These are phyloP conservation scores for Penicillium paradoxum DNA, from an alignment of 495 filamentous ascomycete genomes.

Conservation along the genomic window DNA sequence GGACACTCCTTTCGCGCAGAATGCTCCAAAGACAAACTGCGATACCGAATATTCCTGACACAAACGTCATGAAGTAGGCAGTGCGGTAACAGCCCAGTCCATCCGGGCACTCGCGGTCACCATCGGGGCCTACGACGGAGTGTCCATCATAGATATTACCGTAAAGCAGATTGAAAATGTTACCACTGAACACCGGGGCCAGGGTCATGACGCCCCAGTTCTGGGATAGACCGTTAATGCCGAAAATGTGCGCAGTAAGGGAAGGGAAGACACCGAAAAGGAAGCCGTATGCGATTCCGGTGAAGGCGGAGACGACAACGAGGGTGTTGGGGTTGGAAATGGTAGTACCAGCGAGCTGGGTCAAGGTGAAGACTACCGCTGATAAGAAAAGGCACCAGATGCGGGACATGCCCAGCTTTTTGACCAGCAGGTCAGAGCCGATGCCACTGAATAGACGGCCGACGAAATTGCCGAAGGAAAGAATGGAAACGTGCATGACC, in stretches of 20 bases:
- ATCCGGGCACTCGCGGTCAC: conserved; percentile 68
- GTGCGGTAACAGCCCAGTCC: conserved; percentile 75
- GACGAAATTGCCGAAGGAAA: conserved; percentile 78
- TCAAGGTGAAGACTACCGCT: conserved; percentile 69
- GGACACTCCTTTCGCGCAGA: conserved; percentile 52
- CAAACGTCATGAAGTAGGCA: conserved; percentile 81
- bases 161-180: conserved; percentile 90
- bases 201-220: conserved; percentile 97
- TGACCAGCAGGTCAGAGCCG: conserved; percentile 85
- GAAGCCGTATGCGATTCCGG: conserved; percentile 87
- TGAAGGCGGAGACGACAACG: conserved; percentile 71
- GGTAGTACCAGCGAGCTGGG: conserved; percentile 73
- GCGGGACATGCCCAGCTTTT: conserved; percentile 69
- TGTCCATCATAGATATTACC: conserved; percentile 72
- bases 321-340: conserved; percentile 77
- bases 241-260: conserved; percentile 86
- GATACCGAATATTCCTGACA: conserved; percentile 65
- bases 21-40: conserved; percentile 72
- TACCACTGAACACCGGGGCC: conserved; percentile 75
- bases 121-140: conserved; percentile 59
- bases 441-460: conserved; percentile 68
- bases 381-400: conserved; percentile 86
- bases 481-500: conserved; percentile 86
- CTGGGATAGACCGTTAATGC: conserved; percentile 77
- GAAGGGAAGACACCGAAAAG: conserved; percentile 94